Percentiles rank a stretch among this genome's conserved stretches.
These are phyloP conservation scores for Backusella tarrabulga DNA, from an alignment of 192 early-diverging fungal species.

Conservation along the genomic window DNA sequence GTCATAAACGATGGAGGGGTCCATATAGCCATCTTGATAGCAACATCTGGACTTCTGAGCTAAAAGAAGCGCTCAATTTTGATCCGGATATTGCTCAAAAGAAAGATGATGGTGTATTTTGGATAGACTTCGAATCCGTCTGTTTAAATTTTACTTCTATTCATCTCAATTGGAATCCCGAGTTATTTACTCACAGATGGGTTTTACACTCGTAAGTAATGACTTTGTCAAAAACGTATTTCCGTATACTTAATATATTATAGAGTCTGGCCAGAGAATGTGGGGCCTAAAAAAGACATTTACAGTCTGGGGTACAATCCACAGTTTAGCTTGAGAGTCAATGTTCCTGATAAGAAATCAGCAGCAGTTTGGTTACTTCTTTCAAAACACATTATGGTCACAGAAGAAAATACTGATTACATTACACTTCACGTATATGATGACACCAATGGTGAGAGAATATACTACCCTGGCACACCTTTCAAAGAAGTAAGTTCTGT, in stretches of 20 bases:
- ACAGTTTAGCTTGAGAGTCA: slow-evolving; percentile 71
- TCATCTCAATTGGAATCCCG: slow-evolving; percentile 91
- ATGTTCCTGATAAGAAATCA: slow-evolving; percentile 44
- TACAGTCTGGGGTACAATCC: slow-evolving; percentile 62
- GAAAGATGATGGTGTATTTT: slow-evolving; percentile 84
- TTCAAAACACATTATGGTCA: slow-evolving; percentile 79
- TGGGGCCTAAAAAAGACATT: slow-evolving; percentile 26
- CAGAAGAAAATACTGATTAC: slow-evolving; percentile 84
- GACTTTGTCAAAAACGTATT: neutral
- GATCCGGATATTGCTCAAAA: slow-evolving; percentile 63
- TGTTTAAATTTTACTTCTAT: slow-evolving; percentile 79
- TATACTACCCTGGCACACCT: slow-evolving; percentile 67
- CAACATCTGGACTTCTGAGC: slow-evolving; percentile 66
- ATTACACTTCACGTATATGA: slow-evolving; percentile 87
- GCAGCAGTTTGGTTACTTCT: slow-evolving; percentile 76
- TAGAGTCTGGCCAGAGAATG: slow-evolving; percentile 33
- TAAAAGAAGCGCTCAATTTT: slow-evolving; percentile 67
- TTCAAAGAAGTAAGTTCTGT: slow-evolving; percentile 36
- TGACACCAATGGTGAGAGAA: slow-evolving; percentile 56
- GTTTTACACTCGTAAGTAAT: slow-evolving; percentile 70
- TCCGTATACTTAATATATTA: neutral
- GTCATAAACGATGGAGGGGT: slow-evolving; percentile 84
- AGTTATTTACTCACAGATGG: slow-evolving; percentile 62
- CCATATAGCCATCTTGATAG: slow-evolving; percentile 65
- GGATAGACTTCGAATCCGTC: slow-evolving; percentile 87